phyloP scores from a whole-genome alignment of 2,329 filamentous ascomycete genomes.

The Coleophoma cylindrospora region DNA sequence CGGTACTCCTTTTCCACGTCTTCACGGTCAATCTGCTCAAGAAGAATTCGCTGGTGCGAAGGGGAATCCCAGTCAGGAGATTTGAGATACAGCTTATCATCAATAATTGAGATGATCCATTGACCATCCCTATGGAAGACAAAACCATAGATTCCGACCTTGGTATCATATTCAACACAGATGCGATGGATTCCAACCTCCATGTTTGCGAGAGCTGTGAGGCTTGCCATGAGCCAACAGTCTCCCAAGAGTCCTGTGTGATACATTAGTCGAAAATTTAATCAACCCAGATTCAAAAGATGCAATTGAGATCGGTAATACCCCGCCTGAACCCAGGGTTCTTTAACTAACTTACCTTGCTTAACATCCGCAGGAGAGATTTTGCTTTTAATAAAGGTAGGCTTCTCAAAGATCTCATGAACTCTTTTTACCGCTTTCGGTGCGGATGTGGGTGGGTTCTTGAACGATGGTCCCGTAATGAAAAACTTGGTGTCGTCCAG shows the following conservation, averaged over 20 bases:
- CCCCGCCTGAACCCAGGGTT: too few species aligned
- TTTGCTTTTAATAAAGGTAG: conserved; percentile 74
- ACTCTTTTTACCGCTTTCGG: conserved; percentile 77
- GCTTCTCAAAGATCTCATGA: conserved; percentile 69
- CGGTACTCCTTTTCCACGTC: conserved; percentile 68
- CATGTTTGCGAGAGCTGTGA: conserved; percentile 73
- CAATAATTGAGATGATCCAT: conserved; percentile 88
- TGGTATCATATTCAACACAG: conserved; percentile 69
- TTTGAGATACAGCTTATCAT: conserved; percentile 83
- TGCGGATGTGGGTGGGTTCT: conserved; percentile 41
- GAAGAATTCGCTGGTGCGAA: conserved; percentile 66
- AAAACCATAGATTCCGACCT: conserved; percentile 83
- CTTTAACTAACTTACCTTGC: conserved; percentile 48
- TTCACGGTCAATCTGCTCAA: conserved; percentile 70
- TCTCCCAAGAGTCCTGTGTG: conserved; percentile 51
- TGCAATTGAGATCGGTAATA: too few species aligned
- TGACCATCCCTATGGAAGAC: conserved; percentile 85
- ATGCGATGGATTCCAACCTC: conserved; percentile 64
- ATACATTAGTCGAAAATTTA: neutral
- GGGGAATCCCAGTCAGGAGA: conserved; percentile 79
- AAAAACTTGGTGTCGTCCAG: conserved; percentile 39
- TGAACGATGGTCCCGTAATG: conserved; percentile 37
- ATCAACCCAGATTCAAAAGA: too few species aligned
- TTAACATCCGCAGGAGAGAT: conserved; percentile 74
- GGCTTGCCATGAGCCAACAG: conserved; percentile 79